Base-by-base conservation (phyloP, 2,329 filamentous ascomycete species). In the Aspergillus ochraceus region DNA sequence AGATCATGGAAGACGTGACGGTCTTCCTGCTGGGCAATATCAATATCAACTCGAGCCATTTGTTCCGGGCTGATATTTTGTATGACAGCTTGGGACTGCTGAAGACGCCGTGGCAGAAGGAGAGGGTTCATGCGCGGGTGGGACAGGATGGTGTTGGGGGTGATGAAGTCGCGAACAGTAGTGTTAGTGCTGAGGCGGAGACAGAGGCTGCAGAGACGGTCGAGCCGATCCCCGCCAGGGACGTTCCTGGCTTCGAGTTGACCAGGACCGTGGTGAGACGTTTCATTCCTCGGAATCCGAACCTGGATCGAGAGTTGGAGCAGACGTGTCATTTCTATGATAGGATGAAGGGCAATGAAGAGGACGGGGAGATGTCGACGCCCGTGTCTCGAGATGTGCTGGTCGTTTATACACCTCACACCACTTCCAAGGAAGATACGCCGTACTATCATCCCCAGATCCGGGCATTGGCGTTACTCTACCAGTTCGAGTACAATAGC, bases 371-470 rank as follows among this genome's bases (percentile, higher is more conserved):
- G 65, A 66, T 2, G 61, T 68, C 32, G 39, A n/a, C 12, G 45
- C 12, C 45, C 6, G 22, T 2, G 22, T 47, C 45, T 22, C 45
- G 22, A 11, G 45, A 47, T 17, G 19, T 20, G 45, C 76, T 94
- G 55, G 86, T 96, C 17, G 75, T 96, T 36, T 97, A 96, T 72
- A 81, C 90, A 6, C 92, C 94, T 8, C 92, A 97, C 74, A 81
- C 86, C 9, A 74, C 81, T 32, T 78, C 79, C 1, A 78, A 83
- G 11, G 80, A 84, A 14, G 84, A 89, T 2, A 83, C 95, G 62
- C 94, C 94, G 1, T 97, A 90, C 76, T 98, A 97, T 75, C 93
- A 97, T 71, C 94, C 94, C 22, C 82, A 84, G 55, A 88, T 96
- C 22, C 83, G 82, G 54, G 86, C 86, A 12, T 81, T 97, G 24